Conservation (phyloP, 2,329 filamentous ascomycete genomes). For the Phialophora tarda region DNA sequence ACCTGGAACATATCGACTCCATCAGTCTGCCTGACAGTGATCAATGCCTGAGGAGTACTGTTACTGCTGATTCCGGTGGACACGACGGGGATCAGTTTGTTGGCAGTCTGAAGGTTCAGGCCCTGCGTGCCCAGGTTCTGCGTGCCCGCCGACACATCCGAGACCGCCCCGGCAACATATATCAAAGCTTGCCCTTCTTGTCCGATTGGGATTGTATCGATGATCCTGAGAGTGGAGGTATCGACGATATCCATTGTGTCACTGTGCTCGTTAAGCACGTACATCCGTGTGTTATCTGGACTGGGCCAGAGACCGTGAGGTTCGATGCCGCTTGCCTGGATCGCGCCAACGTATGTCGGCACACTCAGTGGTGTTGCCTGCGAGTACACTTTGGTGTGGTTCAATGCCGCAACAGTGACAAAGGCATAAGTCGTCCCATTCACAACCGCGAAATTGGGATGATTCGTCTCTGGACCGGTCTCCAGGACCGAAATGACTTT, state of each 20-base stretch:
- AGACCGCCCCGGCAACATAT: conserved; percentile 7
- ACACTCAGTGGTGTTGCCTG: background rate
- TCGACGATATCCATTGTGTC: conserved; percentile 3
- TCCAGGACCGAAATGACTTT: conserved; percentile 2
- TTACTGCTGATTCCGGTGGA: background rate
- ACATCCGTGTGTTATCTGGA: conserved; percentile 13
- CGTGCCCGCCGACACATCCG: background rate
- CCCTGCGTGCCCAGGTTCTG: conserved; percentile 5
- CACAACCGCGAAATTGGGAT: conserved; percentile 10
- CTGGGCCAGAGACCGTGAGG: conserved; percentile 13
- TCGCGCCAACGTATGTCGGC: conserved; percentile 4
- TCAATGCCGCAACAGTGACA: conserved; percentile 3
- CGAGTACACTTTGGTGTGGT: conserved; percentile 9
- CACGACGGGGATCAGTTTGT: background rate
- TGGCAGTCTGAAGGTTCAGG: background rate
- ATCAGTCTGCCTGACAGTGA: background rate
- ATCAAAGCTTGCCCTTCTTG: conserved; percentile 12
- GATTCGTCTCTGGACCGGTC: conserved; percentile 2
- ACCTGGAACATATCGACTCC: conserved; percentile 10
- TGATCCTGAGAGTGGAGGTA: background rate
- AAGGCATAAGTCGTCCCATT: conserved; percentile 12
- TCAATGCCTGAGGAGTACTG: background rate
- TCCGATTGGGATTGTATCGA: background rate
- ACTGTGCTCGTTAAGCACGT: conserved; percentile 3
- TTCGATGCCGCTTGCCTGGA: conserved; percentile 3